Percentiles rank a stretch among this genome's conserved stretches.
phyloP scores from a whole-genome alignment of 305 asterid genomes.

The Striga hermonthica region DNA sequence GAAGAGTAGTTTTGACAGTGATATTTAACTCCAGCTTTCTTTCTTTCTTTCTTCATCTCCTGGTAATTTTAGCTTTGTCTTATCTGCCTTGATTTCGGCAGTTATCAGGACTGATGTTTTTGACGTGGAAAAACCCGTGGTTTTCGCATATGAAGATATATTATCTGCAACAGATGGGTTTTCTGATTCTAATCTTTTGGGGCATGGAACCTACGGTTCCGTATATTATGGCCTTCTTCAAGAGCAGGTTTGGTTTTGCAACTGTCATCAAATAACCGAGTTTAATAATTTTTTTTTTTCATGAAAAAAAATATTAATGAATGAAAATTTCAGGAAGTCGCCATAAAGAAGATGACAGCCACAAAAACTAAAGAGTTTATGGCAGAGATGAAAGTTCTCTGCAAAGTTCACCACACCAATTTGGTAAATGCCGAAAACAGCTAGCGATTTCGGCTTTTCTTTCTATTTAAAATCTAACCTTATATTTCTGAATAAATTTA shows the following conservation, averaged over 20 bases:
- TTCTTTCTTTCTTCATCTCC: neutral
- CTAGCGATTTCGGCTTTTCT: conserved; percentile 4
- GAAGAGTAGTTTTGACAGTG: neutral
- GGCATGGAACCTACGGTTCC: conserved; percentile 89
- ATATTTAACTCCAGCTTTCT: neutral
- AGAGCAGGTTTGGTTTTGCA: conserved; percentile 67
- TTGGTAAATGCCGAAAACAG: conserved; percentile 55
- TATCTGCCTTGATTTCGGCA: conserved; percentile 33
- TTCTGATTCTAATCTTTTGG: conserved; percentile 90
- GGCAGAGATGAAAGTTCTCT: conserved; percentile 93
- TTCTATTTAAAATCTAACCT: neutral
- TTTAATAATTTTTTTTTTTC: conserved; percentile 23
- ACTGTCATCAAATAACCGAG: neutral
- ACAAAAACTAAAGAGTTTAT: conserved; percentile 83
- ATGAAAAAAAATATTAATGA: neutral
- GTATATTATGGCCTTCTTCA: conserved; percentile 81
- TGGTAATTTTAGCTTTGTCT: conserved; percentile 12
- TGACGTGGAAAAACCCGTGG: conserved; percentile 87
- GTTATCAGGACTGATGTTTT: conserved; percentile 78
- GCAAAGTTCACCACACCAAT: conserved; percentile 96
- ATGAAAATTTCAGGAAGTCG: conserved; percentile 68
- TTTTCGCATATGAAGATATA: conserved; percentile 68
- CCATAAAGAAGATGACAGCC: conserved; percentile 82
- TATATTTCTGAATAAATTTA: conserved; percentile 3
- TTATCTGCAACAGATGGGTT: conserved; percentile 71